Evolutionary conservation across 495 filamentous ascomycete genomes (phyloP).

Genomic region (Xylaria acuta): DNA sequence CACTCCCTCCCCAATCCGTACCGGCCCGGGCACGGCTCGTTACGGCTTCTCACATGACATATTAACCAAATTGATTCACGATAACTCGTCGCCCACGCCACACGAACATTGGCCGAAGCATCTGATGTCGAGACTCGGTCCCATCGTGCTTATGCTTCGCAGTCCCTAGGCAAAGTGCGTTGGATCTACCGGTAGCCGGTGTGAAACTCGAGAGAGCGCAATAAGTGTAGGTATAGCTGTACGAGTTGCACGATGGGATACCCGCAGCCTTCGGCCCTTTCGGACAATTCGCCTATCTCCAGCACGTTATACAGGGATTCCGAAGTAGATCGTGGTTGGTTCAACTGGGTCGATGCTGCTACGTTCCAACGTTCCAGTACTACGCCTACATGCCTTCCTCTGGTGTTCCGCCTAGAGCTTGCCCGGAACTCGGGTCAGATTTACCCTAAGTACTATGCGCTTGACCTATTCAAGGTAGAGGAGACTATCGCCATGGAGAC

Average conservation of each 20-base stretch:
- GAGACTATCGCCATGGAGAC: background rate
- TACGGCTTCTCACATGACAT: constrained; percentile 20
- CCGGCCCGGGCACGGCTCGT: constrained; percentile 23
- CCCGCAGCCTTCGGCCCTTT: constrained; percentile 21
- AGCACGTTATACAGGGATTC: constrained; percentile 24
- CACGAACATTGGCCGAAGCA: background rate
- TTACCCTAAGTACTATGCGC: background rate
- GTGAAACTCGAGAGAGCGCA: background rate
- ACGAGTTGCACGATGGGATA: background rate
- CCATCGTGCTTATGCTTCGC: background rate
- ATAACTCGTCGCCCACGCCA: background rate
- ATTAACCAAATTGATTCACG: constrained; percentile 23
- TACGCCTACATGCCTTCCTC: background rate
- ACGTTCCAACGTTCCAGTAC: constrained; percentile 24
- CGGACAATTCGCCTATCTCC: constrained; percentile 29
- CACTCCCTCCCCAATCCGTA: constrained; percentile 9
- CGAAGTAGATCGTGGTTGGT: background rate
- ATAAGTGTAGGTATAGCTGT: background rate
- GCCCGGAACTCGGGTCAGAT: constrained; percentile 15
- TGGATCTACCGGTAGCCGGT: background rate
- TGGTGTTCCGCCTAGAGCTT: background rate
- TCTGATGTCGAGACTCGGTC: background rate
- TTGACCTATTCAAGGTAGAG: constrained; percentile 4
- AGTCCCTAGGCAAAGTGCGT: background rate
- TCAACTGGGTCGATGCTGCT: constrained; percentile 8